Conservation (phyloP, 169 alveolate species). For the Plasmodium sp. region DNA sequence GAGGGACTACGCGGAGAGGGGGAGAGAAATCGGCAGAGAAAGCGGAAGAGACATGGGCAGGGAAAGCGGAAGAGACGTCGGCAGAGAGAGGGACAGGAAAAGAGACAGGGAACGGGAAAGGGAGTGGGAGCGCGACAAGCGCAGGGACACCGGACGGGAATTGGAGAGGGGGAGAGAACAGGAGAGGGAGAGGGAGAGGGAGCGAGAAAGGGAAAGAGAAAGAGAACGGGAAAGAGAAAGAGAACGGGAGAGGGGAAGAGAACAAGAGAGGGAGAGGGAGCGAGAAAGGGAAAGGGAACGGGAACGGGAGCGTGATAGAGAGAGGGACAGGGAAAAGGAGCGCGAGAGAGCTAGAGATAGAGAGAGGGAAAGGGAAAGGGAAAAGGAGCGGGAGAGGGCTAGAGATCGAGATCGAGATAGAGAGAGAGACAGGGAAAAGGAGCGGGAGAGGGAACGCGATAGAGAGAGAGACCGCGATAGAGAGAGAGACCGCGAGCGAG, state of each 20-base stretch:
- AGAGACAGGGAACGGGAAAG: not conserved
- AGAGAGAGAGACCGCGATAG: not conserved
- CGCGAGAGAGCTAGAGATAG: not conserved
- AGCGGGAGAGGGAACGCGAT: not conserved
- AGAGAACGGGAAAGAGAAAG: not conserved
- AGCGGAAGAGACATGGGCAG: too few relatives aligned
- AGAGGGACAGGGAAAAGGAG: not conserved
- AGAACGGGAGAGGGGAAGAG: not conserved
- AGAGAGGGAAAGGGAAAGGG: not conserved
- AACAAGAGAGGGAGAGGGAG: not conserved
- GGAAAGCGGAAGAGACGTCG: not conserved
- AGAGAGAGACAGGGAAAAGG: not conserved
- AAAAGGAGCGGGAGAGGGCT: not conserved
- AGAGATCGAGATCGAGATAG: not conserved
- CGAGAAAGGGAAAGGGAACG: not conserved
- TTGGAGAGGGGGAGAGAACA: not conserved
- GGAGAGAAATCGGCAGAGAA: not conserved
- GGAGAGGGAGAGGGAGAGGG: not conserved
- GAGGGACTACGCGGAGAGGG: not conserved
- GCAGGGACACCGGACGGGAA: not conserved
- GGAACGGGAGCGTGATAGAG: not conserved
- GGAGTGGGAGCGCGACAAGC: not conserved
- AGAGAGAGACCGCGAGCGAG: not conserved
- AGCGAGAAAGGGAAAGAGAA: not conserved
- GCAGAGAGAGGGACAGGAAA: not conserved